phyloP scores from a whole-genome alignment of 805 yeast species.

The Wickerhamiella sergipiensis region DNA sequence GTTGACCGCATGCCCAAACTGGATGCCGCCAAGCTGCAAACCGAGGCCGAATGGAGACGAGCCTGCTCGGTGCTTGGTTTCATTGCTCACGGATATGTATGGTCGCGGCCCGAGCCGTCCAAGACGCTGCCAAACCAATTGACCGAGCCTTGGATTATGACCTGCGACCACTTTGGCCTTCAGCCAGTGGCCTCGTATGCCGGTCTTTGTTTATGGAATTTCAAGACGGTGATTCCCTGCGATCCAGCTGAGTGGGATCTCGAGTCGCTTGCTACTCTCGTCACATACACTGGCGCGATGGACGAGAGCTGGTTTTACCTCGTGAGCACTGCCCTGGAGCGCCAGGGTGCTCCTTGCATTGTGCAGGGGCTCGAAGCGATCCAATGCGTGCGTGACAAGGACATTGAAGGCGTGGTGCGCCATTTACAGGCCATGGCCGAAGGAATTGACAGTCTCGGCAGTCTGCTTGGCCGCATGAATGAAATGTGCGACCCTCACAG shows the following conservation, averaged over 20 bases:
- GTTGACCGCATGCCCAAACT: constrained; percentile 56
- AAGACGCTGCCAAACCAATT: constrained; percentile 53
- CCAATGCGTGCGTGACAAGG: constrained; percentile 35
- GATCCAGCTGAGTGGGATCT: constrained; percentile 34
- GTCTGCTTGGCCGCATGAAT: constrained; percentile 66
- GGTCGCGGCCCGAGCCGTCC: constrained; percentile 51
- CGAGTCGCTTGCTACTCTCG: constrained; percentile 60
- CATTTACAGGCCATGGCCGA: constrained; percentile 57
- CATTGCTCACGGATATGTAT: constrained; percentile 75
- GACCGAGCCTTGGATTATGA: constrained; percentile 54
- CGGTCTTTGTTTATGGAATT: constrained; percentile 81
- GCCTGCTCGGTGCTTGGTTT: constrained; percentile 74
- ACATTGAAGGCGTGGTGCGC: constrained; percentile 30
- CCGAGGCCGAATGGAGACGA: constrained; percentile 48
- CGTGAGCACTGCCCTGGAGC: constrained; percentile 77
- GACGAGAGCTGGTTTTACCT: constrained; percentile 93
- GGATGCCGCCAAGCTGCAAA: constrained; percentile 31
- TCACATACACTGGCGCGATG: constrained; percentile 76
- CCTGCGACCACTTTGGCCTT: constrained; percentile 46
- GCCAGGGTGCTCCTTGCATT: constrained; percentile 61
- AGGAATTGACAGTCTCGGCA: constrained; percentile 57
- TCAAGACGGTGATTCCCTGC: constrained; percentile 39
- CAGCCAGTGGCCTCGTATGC: constrained; percentile 88
- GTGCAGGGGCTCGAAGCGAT: constrained; percentile 56
- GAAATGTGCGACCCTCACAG: constrained; percentile 93